phyloP scores from a whole-genome alignment of 805 yeast species.

The Barnettozyma sp. region DNA sequence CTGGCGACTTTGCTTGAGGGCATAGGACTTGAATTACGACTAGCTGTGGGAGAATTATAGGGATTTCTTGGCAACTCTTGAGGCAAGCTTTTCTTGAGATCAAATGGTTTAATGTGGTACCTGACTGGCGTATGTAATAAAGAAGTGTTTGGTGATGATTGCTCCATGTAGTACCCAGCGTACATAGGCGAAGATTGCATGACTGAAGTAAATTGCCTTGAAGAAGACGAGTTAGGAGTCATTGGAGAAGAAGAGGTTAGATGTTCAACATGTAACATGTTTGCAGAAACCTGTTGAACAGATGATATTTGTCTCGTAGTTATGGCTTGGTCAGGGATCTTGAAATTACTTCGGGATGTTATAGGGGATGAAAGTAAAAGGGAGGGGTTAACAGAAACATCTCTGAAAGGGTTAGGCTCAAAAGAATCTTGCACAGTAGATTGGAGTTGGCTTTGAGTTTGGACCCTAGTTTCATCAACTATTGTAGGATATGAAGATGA shows the following conservation, averaged over 20 bases:
- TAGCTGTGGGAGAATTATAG: constrained; percentile 16
- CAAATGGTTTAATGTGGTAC: constrained; percentile 23
- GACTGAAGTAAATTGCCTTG: constrained; percentile 25
- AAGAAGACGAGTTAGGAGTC: constrained; percentile 20
- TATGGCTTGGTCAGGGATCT: constrained; percentile 6
- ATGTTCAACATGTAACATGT: neutral
- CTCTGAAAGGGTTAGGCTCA: neutral
- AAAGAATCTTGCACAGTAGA: constrained; percentile 10
- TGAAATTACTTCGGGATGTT: constrained; percentile 10
- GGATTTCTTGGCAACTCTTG: constrained; percentile 20
- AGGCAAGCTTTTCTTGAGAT: constrained; percentile 10
- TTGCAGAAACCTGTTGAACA: constrained; percentile 5
- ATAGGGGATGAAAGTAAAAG: constrained; percentile 25
- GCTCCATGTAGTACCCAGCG: constrained; percentile 23
- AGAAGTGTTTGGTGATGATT: constrained; percentile 19
- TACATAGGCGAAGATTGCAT: constrained; percentile 27
- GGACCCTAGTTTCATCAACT: constrained; percentile 9
- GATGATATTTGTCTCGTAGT: too few species aligned
- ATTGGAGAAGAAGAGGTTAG: constrained; percentile 19
- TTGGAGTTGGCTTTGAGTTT: constrained; percentile 22
- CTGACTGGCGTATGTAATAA: constrained; percentile 19
- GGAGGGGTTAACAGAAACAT: constrained; percentile 21
- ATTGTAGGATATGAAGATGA: too few species aligned
- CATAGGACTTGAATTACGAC: constrained; percentile 9
- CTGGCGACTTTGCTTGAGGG: neutral